Evolutionary conservation across 2,329 filamentous ascomycete species (phyloP).

Genomic region (Rhynchosporium secalis): DNA sequence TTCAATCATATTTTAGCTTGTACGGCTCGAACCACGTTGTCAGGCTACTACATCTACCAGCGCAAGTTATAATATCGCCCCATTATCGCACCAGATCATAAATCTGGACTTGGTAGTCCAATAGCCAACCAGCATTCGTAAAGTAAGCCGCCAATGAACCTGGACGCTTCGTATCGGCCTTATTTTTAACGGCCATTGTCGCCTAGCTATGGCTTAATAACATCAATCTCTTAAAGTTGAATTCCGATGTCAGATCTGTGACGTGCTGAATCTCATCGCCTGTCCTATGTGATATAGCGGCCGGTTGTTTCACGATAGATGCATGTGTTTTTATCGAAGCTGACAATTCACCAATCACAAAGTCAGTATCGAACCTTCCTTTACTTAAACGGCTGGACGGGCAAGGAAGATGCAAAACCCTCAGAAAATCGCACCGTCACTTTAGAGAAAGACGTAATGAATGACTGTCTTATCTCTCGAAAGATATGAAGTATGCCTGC

Average conservation of each 20-base stretch:
- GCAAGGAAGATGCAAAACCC: conserved; percentile 1
- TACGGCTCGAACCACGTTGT: no score
- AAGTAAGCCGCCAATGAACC: no score
- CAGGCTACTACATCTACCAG: no score
- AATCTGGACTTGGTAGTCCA: no score
- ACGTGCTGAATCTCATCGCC: conserved; percentile 16
- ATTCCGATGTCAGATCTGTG: not conserved
- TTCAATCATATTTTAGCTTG: no score
- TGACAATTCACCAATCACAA: conserved; percentile 12
- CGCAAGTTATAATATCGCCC: no score
- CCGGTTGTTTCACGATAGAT: not conserved
- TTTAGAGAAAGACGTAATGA: conserved; percentile 12
- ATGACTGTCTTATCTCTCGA: not conserved
- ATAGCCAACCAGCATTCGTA: no score
- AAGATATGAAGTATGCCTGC: not conserved
- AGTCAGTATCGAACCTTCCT: not conserved
- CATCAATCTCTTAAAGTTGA: no score
- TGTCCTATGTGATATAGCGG: conserved; percentile 7
- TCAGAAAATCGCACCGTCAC: conserved; percentile 1
- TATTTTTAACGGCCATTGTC: no score
- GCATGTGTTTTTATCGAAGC: conserved; percentile 11
- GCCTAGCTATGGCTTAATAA: no score
- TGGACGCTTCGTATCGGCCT: no score
- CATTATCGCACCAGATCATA: no score
- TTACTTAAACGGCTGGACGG: not conserved